These are phyloP conservation scores for Xylariaceae sp. DNA, from an alignment of 2,329 filamentous ascomycete species.

Conservation along the genomic window DNA sequence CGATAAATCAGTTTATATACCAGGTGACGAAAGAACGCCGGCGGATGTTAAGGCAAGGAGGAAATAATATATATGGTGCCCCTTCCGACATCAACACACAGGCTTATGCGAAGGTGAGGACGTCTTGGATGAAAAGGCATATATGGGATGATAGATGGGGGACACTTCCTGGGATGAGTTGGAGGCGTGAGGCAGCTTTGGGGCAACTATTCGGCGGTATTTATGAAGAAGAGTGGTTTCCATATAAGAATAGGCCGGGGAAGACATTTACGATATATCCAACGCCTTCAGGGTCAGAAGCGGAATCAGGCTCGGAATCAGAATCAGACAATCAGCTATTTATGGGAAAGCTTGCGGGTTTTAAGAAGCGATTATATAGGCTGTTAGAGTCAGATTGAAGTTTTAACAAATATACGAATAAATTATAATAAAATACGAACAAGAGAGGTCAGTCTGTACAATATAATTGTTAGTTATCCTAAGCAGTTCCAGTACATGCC, in stretches of 20 bases:
- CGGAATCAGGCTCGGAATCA: background rate
- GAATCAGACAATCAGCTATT: background rate
- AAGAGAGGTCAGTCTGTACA: too few relatives aligned
- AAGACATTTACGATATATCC: background rate
- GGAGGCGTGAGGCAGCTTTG: slow-evolving; percentile 3
- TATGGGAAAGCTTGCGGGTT: background rate
- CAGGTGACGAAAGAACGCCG: slow-evolving; percentile 2
- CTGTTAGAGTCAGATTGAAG: background rate
- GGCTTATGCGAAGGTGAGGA: slow-evolving; percentile 3
- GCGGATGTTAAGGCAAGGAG: background rate
- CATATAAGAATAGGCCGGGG: background rate
- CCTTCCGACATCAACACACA: background rate
- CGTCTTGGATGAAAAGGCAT: slow-evolving; percentile 1
- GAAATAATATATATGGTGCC: background rate
- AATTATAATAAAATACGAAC: too few relatives aligned
- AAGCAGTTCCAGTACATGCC: too few relatives aligned
- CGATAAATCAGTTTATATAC: slow-evolving; percentile 12
- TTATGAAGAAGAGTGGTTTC: too few relatives aligned
- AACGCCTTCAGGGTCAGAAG: background rate
- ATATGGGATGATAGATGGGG: slow-evolving; percentile 13
- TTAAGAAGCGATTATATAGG: background rate
- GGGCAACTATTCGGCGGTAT: too few relatives aligned
- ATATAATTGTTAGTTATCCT: too few relatives aligned
- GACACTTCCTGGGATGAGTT: slow-evolving; percentile 3
- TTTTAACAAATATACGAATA: too few relatives aligned